Base-by-base conservation (phyloP, 257 asterid species). In the Haberlea rhodopensis region DNA sequence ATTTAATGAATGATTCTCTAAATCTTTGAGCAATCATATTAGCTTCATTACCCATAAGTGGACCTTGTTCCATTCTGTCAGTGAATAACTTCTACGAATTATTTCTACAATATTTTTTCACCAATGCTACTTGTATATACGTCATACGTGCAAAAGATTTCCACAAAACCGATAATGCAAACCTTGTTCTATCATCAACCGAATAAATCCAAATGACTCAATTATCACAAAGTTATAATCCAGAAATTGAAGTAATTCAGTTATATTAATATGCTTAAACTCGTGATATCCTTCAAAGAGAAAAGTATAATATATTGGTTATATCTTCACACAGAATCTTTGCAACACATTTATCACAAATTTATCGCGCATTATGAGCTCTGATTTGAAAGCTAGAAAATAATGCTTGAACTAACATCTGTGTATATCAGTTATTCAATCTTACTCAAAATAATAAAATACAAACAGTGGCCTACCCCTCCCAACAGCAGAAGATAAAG, bases 171-270 rank as follows among this genome's bases (percentile, higher is more conserved):
- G 11, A 22, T 22, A 5, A 29, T 55, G 43, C 37, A 23, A 62
- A 61, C 32, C 43, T 43, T 46, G 11, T 58, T 21, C 19, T 21
- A 52, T 34, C 57, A 27, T 64, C n/a, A 20, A 31, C 28, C 60
- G n/a, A 28, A 69, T 20, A 58, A 40, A 59, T 58, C 34, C 23
- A 22, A 16, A 37, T 46, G 28, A 69, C 21, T 20, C 64, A 58
- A 19, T 26, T 43, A 26, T 53, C 28, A 25, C 3, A 23, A 16
- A 16, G 51, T 51, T 19, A 22, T 16, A 69, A 55, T 66, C 23
- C 40, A 34, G 40, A 18, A 9, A 22, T 49, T 37, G 18, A 57
- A 20, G 34, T 67, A 37, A 20, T 40, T 22, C 3, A 25, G 21
- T 34, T 18, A 57, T 48, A 67, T 40, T 8, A 34, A 22, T n/a